Evolutionary conservation across 2,329 filamentous ascomycete species (phyloP).

Genomic region (Dactylellina drechsleri): DNA sequence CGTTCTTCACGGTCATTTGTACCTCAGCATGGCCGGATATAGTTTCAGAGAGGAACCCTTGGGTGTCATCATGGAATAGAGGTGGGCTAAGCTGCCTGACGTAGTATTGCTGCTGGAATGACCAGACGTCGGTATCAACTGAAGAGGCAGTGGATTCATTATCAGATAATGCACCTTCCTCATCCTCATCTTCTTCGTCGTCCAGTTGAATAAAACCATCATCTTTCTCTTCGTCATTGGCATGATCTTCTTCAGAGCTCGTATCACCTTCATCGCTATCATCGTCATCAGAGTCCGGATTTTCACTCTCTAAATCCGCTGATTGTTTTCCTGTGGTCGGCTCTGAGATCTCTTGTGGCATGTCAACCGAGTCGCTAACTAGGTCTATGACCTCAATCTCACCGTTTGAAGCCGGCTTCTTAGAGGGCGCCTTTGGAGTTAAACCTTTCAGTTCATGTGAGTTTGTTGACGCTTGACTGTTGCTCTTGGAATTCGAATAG

Average conservation of each 20-base stretch:
- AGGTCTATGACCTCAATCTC: slow-evolving; percentile 41
- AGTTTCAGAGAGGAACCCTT: slow-evolving; percentile 24
- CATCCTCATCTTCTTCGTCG: slow-evolving; percentile 32
- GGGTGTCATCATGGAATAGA: slow-evolving; percentile 31
- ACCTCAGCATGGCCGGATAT: slow-evolving; percentile 15
- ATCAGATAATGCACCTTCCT: slow-evolving; percentile 38
- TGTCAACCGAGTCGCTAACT: slow-evolving; percentile 26
- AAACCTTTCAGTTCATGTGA: slow-evolving; percentile 27
- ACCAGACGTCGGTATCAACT: slow-evolving; percentile 42
- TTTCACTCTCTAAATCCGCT: background rate
- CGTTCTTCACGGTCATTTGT: slow-evolving; percentile 17
- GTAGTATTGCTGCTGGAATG: slow-evolving; percentile 40
- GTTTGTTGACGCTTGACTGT: background rate
- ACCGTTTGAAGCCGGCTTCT: slow-evolving; percentile 6
- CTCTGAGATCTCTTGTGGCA: background rate
- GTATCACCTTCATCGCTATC: slow-evolving; percentile 14
- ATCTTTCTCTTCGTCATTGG: background rate
- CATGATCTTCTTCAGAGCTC: slow-evolving; percentile 21
- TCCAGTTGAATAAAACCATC: slow-evolving; percentile 22
- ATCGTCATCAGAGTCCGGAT: slow-evolving; percentile 10
- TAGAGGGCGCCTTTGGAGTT: slow-evolving; percentile 6
- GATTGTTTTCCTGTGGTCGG: background rate
- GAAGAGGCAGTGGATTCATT: slow-evolving; percentile 28
- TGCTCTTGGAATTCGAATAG: slow-evolving; percentile 20
- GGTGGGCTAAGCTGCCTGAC: slow-evolving; percentile 35